Evolutionary conservation across 2,329 filamentous ascomycete species (phyloP), one percentile per base, ranked within the genome.

Genomic region (Sphaerostilbella broomeana): DNA sequence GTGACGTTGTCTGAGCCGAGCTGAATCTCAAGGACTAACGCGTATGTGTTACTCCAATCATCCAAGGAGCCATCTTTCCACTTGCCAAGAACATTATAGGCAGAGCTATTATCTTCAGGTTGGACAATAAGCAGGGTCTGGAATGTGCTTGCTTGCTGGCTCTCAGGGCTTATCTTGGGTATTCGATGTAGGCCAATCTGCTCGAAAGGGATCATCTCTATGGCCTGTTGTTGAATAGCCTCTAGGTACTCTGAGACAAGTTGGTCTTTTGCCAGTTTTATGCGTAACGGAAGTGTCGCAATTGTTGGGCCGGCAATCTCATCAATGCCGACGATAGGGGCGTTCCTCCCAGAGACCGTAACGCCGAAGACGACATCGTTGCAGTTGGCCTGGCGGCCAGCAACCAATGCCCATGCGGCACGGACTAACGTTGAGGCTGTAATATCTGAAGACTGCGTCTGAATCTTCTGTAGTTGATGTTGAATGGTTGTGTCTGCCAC

Each of bases 281-380:
- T 34, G 5, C 40, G 28, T 8, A 42, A n/a, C 6, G 37, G 37
- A 10, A 39, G 21, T 12, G 37, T 39, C 9, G 37, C 37, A 33
- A 39, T 39, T 7, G 37, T 39, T 22, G 37, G 37, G 12, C 28
- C 37, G 3, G 24, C 29, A 6, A 39, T 33, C 15, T 33, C 16
- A 19, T 39, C 37, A 20, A 39, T 39, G 12, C 37, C 37, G 15
- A n/a, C 9, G 8, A 39, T 15, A 5, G 37, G 37, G 6, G 37
- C 37, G 20, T 25, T 32, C 5, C 37, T 19, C 3, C 37, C 37
- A 26, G 37, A 25, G 5, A 39, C 29, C 10, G 37, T 39, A 10
- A 27, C 13, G 29, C 37, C 37, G 19, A 39, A 39, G 11, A 39
- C 15, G 15, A 33, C 28, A 25, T 39, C 37, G 7, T 39, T 10